Evolutionary conservation across 257 asterid genomes (phyloP), one percentile per base, ranked within the genome.

Genomic region (Osmanthus fragrans): DNA sequence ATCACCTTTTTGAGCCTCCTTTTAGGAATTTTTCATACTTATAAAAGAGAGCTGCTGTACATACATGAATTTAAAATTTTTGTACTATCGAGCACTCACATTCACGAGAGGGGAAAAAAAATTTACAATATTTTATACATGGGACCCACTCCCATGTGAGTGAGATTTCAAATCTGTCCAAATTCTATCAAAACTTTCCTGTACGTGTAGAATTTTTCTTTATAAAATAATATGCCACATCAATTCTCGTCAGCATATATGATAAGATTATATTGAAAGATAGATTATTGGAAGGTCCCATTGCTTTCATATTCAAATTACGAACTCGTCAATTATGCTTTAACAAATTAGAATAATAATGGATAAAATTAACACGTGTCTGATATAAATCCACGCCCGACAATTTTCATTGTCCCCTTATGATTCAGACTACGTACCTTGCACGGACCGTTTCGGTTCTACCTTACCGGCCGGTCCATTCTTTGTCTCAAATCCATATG

Each of bases 361-460:
- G 42, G 25, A 66, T 76, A 65, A 76, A 40, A 66, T 40, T n/a
- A 21, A n/a, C 68, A 40, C 56, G 49, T 65, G 29, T 47, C 15
- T 15, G 5, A 5, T 47, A 47, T 13, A 47, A 47, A 1, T 47
- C 56, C 56, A 45, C 13, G 54, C 18, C 12, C 45, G 27, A 11
- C 45, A 10, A 11, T 25, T 56, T 21, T 49, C n/a, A 25, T 77
- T 68, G 82, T 72, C 81, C 72, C 19, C 77, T 75, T 72, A 66
- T 42, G 82, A 70, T 42, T 45, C 81, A 73, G 86, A 86, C 87
- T 79, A 68, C 83, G 23, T 73, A 72, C 84, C 79, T 10, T 40
- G 10, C 16, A 40, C 3, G 47, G 47, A 10, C 15, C 47, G 47
- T 40, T 40, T 40, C 16, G 47, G 47, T 40, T 40, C 47, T 49